These are phyloP conservation scores for Termitomyces sp. DNA, from an alignment of 768 basidiomycete genomes.

Conservation along the genomic window DNA sequence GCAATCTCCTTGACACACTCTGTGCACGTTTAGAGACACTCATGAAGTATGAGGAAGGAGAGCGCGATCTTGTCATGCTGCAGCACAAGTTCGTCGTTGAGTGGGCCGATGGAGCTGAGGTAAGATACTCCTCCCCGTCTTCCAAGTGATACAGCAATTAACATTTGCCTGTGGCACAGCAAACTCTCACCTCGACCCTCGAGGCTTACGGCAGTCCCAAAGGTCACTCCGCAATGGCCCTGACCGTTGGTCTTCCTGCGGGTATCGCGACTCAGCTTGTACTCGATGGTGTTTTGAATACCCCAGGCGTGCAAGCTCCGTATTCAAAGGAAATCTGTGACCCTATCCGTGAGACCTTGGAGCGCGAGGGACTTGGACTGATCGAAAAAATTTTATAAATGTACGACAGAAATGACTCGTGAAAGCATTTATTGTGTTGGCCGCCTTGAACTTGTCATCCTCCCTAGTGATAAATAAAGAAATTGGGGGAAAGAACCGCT, in stretches of 20 bases:
- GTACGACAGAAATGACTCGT: not conserved
- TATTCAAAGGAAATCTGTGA: slow-evolving; percentile 85
- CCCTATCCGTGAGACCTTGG: slow-evolving; percentile 58
- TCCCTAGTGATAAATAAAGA: not conserved
- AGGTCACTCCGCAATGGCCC: slow-evolving; percentile 89
- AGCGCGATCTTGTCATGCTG: slow-evolving; percentile 95
- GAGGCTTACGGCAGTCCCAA: slow-evolving; percentile 79
- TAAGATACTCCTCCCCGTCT: slow-evolving; percentile 21
- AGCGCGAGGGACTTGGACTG: slow-evolving; percentile 71
- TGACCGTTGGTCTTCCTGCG: slow-evolving; percentile 88
- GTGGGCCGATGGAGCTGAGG: slow-evolving; percentile 76
- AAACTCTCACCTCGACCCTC: slow-evolving; percentile 86
- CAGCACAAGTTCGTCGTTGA: slow-evolving; percentile 97
- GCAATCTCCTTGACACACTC: slow-evolving; percentile 89
- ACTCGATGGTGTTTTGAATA: slow-evolving; percentile 76
- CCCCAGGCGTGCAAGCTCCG: slow-evolving; percentile 79
- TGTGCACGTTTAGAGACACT: slow-evolving; percentile 85
- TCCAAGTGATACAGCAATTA: not conserved
- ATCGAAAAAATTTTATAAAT: slow-evolving; percentile 46
- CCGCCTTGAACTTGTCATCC: not conserved
- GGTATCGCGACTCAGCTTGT: slow-evolving; percentile 92
- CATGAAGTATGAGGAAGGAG: slow-evolving; percentile 87
- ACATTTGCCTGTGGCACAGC: slow-evolving; percentile 28
- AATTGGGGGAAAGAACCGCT: too few species aligned
- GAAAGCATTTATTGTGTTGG: not conserved